phyloP scores from a whole-genome alignment of 192 early-diverging fungal species.

The Linnemannia zychae region DNA sequence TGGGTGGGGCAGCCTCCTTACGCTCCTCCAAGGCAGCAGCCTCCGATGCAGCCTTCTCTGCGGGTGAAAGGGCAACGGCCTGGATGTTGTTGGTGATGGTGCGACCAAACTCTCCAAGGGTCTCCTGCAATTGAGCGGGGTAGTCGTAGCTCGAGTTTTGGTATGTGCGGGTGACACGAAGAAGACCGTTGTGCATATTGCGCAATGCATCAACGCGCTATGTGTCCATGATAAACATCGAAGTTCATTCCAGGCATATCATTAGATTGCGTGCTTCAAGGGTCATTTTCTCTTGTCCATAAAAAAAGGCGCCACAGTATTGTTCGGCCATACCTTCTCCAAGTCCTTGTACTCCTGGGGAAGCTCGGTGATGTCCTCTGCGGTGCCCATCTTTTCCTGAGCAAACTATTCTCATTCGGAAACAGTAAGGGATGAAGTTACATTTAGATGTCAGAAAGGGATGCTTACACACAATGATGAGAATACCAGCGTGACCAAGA shows the following conservation, averaged over 20 bases:
- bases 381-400: slow-evolving; percentile 86
- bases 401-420: slow-evolving; percentile 75
- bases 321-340: slow-evolving; percentile 74
- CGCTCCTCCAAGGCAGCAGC: slow-evolving; percentile 46
- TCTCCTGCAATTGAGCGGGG: slow-evolving; percentile 76
- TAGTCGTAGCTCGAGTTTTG: slow-evolving; percentile 83
- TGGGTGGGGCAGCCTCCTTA: slow-evolving; percentile 57
- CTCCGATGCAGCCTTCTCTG: slow-evolving; percentile 61
- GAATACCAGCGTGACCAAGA: background rate
- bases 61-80: slow-evolving; percentile 65
- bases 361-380: slow-evolving; percentile 90
- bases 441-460: background rate
- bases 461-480: background rate
- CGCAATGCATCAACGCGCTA: slow-evolving; percentile 87
- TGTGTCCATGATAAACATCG: background rate
- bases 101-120: slow-evolving; percentile 78
- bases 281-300: background rate
- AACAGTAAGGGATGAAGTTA: background rate
- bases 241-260: background rate
- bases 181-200: slow-evolving; percentile 74
- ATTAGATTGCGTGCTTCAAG: background rate
- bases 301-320: background rate
- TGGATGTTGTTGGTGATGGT: slow-evolving; percentile 76
- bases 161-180: slow-evolving; percentile 83
- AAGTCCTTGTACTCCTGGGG: slow-evolving; percentile 94